A percentile compares a stretch with the other conserved stretches of the same genome.
Evolutionary conservation across 2,329 filamentous ascomycete genomes (phyloP).

Genomic region (Penicillium psychrosexuale): DNA sequence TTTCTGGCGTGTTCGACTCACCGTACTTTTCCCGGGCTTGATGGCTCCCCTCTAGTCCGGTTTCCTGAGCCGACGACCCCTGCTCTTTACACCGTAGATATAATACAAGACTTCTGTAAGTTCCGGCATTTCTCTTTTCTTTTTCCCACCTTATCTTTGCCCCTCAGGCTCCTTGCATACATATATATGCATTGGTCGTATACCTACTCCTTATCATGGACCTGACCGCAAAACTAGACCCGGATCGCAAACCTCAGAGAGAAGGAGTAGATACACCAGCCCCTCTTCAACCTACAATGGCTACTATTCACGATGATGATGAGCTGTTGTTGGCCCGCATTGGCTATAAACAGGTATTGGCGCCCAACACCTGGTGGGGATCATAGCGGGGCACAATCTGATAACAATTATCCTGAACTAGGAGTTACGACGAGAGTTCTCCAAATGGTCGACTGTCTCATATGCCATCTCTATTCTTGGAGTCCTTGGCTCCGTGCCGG

Average conservation of each 20-base stretch:
- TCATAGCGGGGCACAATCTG: slow-evolving; percentile 8
- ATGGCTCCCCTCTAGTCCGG: slow-evolving; percentile 14
- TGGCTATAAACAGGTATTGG: slow-evolving; percentile 60
- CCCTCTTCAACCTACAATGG: slow-evolving; percentile 29
- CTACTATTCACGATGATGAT: slow-evolving; percentile 54
- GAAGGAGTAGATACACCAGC: not conserved
- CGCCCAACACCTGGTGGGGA: slow-evolving; percentile 1
- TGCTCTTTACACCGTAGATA: slow-evolving; percentile 7
- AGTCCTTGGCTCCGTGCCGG: slow-evolving; percentile 63
- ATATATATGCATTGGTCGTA: not conserved
- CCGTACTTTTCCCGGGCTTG: slow-evolving; percentile 15
- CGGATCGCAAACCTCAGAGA: slow-evolving; percentile 8
- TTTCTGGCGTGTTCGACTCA: slow-evolving; percentile 9
- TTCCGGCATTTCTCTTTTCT: not conserved
- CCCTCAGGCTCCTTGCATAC: slow-evolving; percentile 3
- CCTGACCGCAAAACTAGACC: slow-evolving; percentile 13
- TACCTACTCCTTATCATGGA: slow-evolving; percentile 9
- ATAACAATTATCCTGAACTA: slow-evolving; percentile 26
- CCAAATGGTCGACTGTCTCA: slow-evolving; percentile 64
- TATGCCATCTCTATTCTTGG: slow-evolving; percentile 65
- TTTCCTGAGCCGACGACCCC: not conserved
- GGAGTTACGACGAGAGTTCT: slow-evolving; percentile 63
- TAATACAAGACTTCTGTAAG: slow-evolving; percentile 13
- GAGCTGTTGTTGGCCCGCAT: slow-evolving; percentile 60
- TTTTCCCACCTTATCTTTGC: slow-evolving; percentile 6